Conservation (phyloP, 257 asterid genomes). For the Eustoma russellianum region DNA sequence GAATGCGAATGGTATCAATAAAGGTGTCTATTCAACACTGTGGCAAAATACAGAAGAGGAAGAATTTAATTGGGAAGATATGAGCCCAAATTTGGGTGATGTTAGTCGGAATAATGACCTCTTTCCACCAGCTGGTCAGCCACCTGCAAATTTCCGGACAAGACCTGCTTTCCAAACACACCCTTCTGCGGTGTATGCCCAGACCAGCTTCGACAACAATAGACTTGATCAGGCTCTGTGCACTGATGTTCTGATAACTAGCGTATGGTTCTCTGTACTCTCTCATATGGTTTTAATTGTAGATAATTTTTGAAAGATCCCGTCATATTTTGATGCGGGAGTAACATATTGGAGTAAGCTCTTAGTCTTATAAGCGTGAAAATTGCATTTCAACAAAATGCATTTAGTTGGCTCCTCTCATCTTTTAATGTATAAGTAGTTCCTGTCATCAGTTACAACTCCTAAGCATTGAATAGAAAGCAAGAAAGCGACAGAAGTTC, state of each 20-base stretch:
- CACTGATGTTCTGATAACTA: constrained; percentile 30
- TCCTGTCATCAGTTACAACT: no score
- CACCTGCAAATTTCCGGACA: constrained; percentile 32
- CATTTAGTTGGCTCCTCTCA: no score
- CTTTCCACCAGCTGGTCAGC: constrained; percentile 32
- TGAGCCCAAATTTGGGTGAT: constrained; percentile 57
- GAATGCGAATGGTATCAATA: constrained; percentile 41
- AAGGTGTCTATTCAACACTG: constrained; percentile 30
- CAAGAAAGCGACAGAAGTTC: no score
- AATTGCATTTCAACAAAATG: no score
- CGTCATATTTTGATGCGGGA: no score
- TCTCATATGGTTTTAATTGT: neutral
- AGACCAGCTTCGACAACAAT: constrained; percentile 34
- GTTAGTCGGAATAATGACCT: constrained; percentile 36
- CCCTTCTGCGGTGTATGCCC: constrained; percentile 26
- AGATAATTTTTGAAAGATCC: neutral
- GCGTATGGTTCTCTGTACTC: constrained; percentile 12
- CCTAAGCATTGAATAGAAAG: no score
- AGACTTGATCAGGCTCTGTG: constrained; percentile 24
- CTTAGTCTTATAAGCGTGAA: no score
- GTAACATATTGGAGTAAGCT: no score
- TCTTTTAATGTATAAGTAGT: no score
- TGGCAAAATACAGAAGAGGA: constrained; percentile 97
- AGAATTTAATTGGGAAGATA: constrained; percentile 92
- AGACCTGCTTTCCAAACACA: constrained; percentile 26